Evolutionary conservation across 169 alveolate genomes (phyloP), one percentile per base, ranked within the genome.

Genomic region (Sarcocystis neurona): DNA sequence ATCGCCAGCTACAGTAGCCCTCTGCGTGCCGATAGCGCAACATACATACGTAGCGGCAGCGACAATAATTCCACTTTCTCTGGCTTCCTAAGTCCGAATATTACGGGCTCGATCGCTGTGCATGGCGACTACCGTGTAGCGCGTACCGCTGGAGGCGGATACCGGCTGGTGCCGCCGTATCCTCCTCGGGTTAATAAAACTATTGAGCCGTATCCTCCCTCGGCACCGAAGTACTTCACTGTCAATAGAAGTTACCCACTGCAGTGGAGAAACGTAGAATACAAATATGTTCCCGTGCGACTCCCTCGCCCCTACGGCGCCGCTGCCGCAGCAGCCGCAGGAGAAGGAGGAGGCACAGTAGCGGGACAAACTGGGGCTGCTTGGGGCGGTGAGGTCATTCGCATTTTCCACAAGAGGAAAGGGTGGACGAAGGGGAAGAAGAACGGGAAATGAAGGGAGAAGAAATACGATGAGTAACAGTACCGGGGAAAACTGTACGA

Each of bases 231-330:
- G 39, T 58, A n/a, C 77, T 58, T 46, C 63, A 43, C 27, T 34
- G 43, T 43, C 53, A 5, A 44, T 43, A 1, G 80, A 18, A 32
- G n/a, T 4, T 82, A 58, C 63, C 23, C 87, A 23, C 88, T 82
- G n/a, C 30, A 82, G 63, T 82, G 88, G 88, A 82, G 47, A 82
- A 82, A 82, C 63, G 39, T 82, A 34, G 88, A 82, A 47, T 82
- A 82, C 78, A 80, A 82, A 37, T 82, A 58, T 20, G 78, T 60
- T 32, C 88, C 88, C 44, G 47, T 46, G 12, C 1, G 39, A 39
- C 1, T 82, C n/a, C 88, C 88, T 1, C 1, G 79, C 10, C 88
- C 88, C 32, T 63, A 43, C 46, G 75, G 75, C 2, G 5, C 46
- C 39, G n/a, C n/a, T n/a, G n/a, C n/a, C n/a, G n/a, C n/a, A n/a